Percentiles rank a stretch among this genome's conserved stretches.
These are phyloP conservation scores for Thelonectria olida DNA, from an alignment of 2,329 filamentous ascomycete genomes.

Conservation along the genomic window DNA sequence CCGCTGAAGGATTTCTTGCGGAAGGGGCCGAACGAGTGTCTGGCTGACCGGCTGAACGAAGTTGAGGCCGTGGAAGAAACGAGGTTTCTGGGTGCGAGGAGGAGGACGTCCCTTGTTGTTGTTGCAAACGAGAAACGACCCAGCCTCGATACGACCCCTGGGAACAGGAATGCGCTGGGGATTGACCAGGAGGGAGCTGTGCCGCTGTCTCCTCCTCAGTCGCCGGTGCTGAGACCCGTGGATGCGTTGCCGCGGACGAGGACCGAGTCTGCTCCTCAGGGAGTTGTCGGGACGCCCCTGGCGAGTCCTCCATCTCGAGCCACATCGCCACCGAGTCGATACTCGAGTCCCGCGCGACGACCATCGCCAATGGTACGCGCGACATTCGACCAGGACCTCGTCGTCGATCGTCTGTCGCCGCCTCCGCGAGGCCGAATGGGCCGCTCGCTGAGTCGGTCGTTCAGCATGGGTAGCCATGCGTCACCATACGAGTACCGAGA, in stretches of 20 bases:
- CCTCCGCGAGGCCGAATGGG: slow-evolving; percentile 43
- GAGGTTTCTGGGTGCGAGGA: slow-evolving; percentile 41
- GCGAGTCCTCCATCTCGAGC: slow-evolving; percentile 40
- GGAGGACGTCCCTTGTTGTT: slow-evolving; percentile 38
- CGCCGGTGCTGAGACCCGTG: slow-evolving; percentile 44
- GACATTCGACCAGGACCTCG: slow-evolving; percentile 50
- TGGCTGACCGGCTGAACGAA: slow-evolving; percentile 61
- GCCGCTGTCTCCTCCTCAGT: slow-evolving; percentile 37
- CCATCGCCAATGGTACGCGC: slow-evolving; percentile 47
- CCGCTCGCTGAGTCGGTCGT: slow-evolving; percentile 46
- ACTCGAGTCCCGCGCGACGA: slow-evolving; percentile 42
- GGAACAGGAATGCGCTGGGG: slow-evolving; percentile 44
- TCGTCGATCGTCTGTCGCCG: slow-evolving; percentile 50
- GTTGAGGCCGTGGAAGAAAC: slow-evolving; percentile 44
- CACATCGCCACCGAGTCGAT: slow-evolving; percentile 41
- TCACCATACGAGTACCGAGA: slow-evolving; percentile 46
- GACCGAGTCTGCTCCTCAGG: slow-evolving; percentile 43
- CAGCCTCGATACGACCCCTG: neutral
- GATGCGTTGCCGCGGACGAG: slow-evolving; percentile 31
- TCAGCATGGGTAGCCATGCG: slow-evolving; percentile 45
- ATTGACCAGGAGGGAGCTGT: slow-evolving; percentile 41
- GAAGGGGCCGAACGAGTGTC: slow-evolving; percentile 64
- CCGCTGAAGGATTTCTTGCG: slow-evolving; percentile 63
- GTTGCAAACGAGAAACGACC: neutral
- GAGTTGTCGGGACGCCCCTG: slow-evolving; percentile 17